phyloP scores from a whole-genome alignment of 2,329 filamentous ascomycete genomes.

The Botryotinia globosa region DNA sequence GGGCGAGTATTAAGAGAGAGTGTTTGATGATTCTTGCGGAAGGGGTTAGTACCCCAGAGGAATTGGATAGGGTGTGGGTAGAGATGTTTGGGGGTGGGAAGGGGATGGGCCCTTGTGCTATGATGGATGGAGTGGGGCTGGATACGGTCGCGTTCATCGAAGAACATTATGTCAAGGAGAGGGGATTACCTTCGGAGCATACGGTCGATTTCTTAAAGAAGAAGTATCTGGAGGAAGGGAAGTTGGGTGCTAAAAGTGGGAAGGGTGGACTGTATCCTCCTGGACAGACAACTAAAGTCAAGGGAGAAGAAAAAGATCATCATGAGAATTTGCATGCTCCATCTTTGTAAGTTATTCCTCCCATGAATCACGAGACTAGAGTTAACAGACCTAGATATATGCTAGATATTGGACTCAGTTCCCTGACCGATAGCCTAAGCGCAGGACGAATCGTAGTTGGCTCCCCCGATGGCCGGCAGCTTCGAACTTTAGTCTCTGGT shows the following conservation, averaged over 20 bases:
- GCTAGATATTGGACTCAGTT: slow-evolving; percentile 25
- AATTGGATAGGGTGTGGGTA: slow-evolving; percentile 42
- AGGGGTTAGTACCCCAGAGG: slow-evolving; percentile 39
- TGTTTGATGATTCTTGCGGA: slow-evolving; percentile 39
- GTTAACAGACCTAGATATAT: slow-evolving; percentile 23
- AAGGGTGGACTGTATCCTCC: slow-evolving; percentile 31
- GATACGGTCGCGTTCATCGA: slow-evolving; percentile 44
- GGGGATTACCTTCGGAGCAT: slow-evolving; percentile 24
- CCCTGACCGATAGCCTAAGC: slow-evolving; percentile 18
- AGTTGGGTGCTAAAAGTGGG: slow-evolving; percentile 35
- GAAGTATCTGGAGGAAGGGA: slow-evolving; percentile 37
- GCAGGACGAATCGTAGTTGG: slow-evolving; percentile 25
- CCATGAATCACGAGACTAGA: fast-evolving
- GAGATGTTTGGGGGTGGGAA: slow-evolving; percentile 40
- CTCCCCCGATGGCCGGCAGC: slow-evolving; percentile 19
- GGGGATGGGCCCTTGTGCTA: slow-evolving; percentile 40
- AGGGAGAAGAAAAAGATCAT: slow-evolving; percentile 12
- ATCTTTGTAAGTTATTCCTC: slow-evolving; percentile 17
- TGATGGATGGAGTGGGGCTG: slow-evolving; percentile 44
- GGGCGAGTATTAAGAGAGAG: slow-evolving; percentile 45
- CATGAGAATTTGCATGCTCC: slow-evolving; percentile 18
- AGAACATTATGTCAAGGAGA: slow-evolving; percentile 41
- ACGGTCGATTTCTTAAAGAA: slow-evolving; percentile 39
- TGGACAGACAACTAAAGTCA: slow-evolving; percentile 14
- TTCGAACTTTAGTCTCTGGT: slow-evolving; percentile 23